These are phyloP conservation scores for Penicillium soppii DNA, from an alignment of 495 filamentous ascomycete genomes.

Conservation along the genomic window DNA sequence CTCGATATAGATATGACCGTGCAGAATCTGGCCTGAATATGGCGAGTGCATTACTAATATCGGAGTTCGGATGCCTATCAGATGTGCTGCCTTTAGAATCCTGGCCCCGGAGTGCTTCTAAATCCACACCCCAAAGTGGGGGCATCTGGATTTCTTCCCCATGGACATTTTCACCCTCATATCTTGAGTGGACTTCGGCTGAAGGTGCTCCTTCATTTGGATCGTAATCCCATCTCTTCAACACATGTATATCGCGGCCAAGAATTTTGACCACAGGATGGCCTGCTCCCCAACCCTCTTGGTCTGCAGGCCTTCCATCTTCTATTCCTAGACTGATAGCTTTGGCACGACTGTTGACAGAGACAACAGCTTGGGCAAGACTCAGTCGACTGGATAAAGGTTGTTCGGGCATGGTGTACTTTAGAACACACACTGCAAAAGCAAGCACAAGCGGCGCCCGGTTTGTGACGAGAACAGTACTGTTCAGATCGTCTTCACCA, in stretches of 20 bases:
- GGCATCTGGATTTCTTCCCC: slow-evolving; percentile 27
- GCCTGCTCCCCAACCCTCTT: slow-evolving; percentile 72
- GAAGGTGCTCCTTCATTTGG: slow-evolving; percentile 49
- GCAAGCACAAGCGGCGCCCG: slow-evolving; percentile 78
- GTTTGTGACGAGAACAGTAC: slow-evolving; percentile 67
- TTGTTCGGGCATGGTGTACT: slow-evolving; percentile 79
- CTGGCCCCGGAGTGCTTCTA: slow-evolving; percentile 57
- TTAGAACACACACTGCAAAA: slow-evolving; percentile 70
- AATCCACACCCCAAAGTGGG: slow-evolving; percentile 75
- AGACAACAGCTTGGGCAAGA: slow-evolving; percentile 75
- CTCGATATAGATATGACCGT: slow-evolving; percentile 39
- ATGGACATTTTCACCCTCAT: slow-evolving; percentile 10
- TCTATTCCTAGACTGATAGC: slow-evolving; percentile 73
- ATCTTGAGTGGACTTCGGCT: slow-evolving; percentile 1
- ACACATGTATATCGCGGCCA: slow-evolving; percentile 67
- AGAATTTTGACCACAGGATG: slow-evolving; percentile 69
- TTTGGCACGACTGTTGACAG: slow-evolving; percentile 71
- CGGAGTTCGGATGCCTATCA: slow-evolving; percentile 1
- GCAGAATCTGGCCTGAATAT: slow-evolving; percentile 67
- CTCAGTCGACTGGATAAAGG: slow-evolving; percentile 78
- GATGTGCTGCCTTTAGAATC: slow-evolving; percentile 28
- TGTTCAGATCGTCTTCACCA: slow-evolving; percentile 58
- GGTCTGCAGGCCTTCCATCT: slow-evolving; percentile 62
- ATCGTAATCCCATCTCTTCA: slow-evolving; percentile 77
- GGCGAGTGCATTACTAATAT: slow-evolving; percentile 41